These are phyloP conservation scores for Metschnikowia kunwiensis DNA, from an alignment of 805 yeast genomes.

Conservation along the genomic window DNA sequence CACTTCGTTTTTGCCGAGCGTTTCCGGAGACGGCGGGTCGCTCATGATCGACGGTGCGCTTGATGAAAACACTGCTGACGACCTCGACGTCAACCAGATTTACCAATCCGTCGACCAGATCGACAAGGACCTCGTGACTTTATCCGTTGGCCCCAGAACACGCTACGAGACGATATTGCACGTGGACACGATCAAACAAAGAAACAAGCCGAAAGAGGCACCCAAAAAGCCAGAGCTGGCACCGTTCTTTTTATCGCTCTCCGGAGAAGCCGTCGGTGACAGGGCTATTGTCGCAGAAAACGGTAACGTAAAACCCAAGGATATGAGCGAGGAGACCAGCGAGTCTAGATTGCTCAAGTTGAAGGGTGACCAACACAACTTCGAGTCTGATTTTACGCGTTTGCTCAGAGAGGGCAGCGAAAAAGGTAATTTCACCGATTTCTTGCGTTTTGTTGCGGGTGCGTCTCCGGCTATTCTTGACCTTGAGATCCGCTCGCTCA, in stretches of 20 bases:
- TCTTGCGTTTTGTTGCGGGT: constrained; percentile 52
- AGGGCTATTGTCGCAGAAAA: constrained; percentile 53
- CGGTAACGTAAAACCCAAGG: constrained; percentile 8
- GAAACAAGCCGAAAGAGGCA: constrained; percentile 88
- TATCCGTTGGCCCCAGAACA: constrained; percentile 72
- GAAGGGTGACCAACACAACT: constrained; percentile 40
- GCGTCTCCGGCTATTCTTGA: constrained; percentile 80
- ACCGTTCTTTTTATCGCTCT: constrained; percentile 72
- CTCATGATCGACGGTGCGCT: constrained; percentile 77
- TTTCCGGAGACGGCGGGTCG: constrained; percentile 74
- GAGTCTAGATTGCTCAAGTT: constrained; percentile 35
- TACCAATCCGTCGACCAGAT: constrained; percentile 64
- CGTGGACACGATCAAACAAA: constrained; percentile 75
- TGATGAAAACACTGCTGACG: constrained; percentile 35
- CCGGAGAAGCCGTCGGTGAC: constrained; percentile 70
- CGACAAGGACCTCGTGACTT: constrained; percentile 58
- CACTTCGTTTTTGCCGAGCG: constrained; percentile 63
- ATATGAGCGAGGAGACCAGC: constrained; percentile 14
- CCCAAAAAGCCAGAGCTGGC: constrained; percentile 80
- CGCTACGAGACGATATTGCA: constrained; percentile 77
- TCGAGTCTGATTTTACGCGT: constrained; percentile 73
- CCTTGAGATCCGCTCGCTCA: constrained; percentile 79
- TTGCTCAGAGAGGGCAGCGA: constrained; percentile 53
- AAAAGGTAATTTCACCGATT: constrained; percentile 39
- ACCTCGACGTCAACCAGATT: constrained; percentile 33